A percentile compares a stretch with the other conserved stretches of the same genome.
phyloP scores from a whole-genome alignment of 108 stramenopile species.

The Seminavis robusta region DNA sequence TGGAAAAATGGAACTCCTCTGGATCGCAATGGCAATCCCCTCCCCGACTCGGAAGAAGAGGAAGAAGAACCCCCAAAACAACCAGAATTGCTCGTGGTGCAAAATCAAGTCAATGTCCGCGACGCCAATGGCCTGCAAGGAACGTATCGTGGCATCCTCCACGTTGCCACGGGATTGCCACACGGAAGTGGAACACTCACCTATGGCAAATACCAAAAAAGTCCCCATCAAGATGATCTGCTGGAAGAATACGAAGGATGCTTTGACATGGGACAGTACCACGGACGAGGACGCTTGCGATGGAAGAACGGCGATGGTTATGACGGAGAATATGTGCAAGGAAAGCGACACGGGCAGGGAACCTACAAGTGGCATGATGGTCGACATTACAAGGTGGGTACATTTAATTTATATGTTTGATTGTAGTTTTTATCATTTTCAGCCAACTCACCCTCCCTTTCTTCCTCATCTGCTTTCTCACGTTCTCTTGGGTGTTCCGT shows the following conservation, averaged over 20 bases:
- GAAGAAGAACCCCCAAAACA: neutral
- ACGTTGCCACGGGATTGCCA: neutral
- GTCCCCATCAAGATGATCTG: too few relatives aligned
- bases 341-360: conserved; percentile 32
- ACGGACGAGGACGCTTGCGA: conserved; percentile 16
- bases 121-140: neutral
- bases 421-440: neutral
- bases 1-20: conserved; percentile 12
- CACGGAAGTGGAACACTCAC: neutral
- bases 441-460: neutral
- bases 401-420: too few relatives aligned
- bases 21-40: conserved; percentile 6
- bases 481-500: neutral
- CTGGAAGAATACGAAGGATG: conserved; percentile 18
- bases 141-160: neutral
- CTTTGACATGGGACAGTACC: conserved; percentile 16
- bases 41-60: neutral
- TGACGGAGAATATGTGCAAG: conserved; percentile 33
- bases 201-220: neutral
- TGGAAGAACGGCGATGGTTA: conserved; percentile 34
- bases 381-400: conserved; percentile 16
- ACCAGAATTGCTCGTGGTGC: conserved; percentile 1
- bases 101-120: neutral
- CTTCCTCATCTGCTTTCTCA: neutral
- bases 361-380: conserved; percentile 23